Evolutionary conservation across 228 moss, liverwort and hornwort genomes (phyloP), one percentile per base, ranked within the genome.

Genomic region (Sphagnum fallax): DNA sequence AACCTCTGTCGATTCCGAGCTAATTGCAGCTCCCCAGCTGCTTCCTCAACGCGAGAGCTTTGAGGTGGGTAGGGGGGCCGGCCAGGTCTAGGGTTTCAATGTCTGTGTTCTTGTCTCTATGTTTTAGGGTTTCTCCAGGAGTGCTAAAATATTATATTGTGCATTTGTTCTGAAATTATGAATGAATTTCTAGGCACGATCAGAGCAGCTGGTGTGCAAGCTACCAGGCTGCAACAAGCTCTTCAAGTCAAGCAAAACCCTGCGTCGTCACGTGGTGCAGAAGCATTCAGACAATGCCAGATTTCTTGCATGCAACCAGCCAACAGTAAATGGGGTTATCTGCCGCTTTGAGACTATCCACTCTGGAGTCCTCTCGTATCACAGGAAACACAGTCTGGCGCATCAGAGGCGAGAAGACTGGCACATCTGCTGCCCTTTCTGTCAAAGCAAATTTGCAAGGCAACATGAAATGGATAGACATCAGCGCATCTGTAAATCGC

Each of bases 391-490:
- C 64, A 80, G 80, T 51, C 75, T 87, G 65, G 83, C 82, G 48
- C 86, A 87, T 57, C 86, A 87, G 47, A 67, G 86, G 76, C 69
- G 80, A 64, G 83, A 87, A 50, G 86, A 87, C 8, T 87, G 86
- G 86, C 86, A 83, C 72, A 87, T 87, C 32, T 80, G 83, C 0
- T 87, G 86, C 51, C 83, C 86, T 14, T 87, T 83, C 18, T 87
- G 86, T 49, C 86, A 78, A 48, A 83, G 86, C 80, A 87, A 78
- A 52, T 87, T 87, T 59, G 86, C 86, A 4, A 67, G 86, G 6
- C 86, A 81, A 72, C 86, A 87, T 48, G 86, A 83, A 63, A 87
- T 87, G 86, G 86, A 87, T 65, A 82, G 86, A 6, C 86, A 87
- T 14, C 78, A 80, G 65, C 77, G 83, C 0, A 87, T 87, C 10